These are phyloP conservation scores for Rauvolfia tetraphylla DNA, from an alignment of 257 asterid genomes.

Conservation along the genomic window DNA sequence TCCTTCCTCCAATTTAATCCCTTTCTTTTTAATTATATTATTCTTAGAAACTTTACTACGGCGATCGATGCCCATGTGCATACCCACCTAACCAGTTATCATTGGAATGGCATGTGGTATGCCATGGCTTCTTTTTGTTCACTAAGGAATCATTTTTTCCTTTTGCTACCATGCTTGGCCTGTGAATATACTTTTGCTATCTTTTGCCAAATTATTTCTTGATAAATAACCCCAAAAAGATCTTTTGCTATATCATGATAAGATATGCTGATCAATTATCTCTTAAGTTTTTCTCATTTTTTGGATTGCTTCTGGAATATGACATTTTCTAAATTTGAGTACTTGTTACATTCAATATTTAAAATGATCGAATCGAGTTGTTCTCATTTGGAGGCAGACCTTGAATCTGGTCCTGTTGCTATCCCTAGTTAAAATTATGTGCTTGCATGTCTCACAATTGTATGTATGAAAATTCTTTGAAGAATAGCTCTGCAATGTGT, in stretches of 20 bases:
- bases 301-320: too few relatives aligned
- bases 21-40: neutral
- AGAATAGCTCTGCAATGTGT: too few relatives aligned
- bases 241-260: neutral
- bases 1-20: neutral
- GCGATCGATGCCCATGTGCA: slow-evolving; percentile 53
- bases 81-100: slow-evolving; percentile 53
- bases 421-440: neutral
- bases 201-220: neutral
- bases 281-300: too few relatives aligned
- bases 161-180: neutral
- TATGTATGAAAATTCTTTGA: too few relatives aligned
- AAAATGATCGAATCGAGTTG: too few relatives aligned
- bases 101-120: slow-evolving; percentile 48
- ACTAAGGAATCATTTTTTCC: slow-evolving; percentile 11
- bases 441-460: too few relatives aligned
- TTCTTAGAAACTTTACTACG: neutral
- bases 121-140: slow-evolving; percentile 18
- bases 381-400: neutral
- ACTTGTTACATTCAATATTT: too few relatives aligned
- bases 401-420: neutral
- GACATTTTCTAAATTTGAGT: too few relatives aligned
- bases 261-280: neutral
- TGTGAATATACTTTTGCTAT: neutral
- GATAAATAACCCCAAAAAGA: neutral